These are phyloP conservation scores for Chlorella sp. DNA, from an alignment of 139 green algal genomes.

Conservation along the genomic window DNA sequence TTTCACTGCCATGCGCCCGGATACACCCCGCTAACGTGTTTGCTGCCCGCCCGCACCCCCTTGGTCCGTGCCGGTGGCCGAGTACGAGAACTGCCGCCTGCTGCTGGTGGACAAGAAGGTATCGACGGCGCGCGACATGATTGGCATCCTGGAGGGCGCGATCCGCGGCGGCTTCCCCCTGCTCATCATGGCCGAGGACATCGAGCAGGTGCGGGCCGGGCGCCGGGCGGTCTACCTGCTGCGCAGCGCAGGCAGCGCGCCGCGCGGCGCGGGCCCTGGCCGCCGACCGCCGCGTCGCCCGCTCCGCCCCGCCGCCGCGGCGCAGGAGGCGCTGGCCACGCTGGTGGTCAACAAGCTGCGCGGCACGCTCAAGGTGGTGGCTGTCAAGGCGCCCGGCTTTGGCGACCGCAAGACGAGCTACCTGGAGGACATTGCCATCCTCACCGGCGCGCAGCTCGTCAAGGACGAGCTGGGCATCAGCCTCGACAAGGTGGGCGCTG, in stretches of 20 bases:
- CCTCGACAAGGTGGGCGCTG: constrained; percentile 97
- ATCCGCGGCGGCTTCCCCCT: constrained; percentile 94
- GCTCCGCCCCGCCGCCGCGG: too few relatives aligned
- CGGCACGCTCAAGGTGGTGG: constrained; percentile 90
- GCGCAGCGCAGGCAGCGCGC: too few relatives aligned
- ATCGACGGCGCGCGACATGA: constrained; percentile 93
- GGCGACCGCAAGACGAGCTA: constrained; percentile 98
- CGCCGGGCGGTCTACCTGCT: too few relatives aligned
- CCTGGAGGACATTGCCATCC: constrained; percentile 99
- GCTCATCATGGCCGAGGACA: constrained; percentile 99
- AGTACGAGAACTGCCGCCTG: constrained; percentile 89
- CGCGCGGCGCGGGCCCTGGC: too few relatives aligned
- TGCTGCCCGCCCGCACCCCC: too few relatives aligned
- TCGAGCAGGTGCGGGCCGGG: constrained; percentile 69
- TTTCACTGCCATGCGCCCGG: too few relatives aligned
- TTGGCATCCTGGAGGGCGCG: constrained; percentile 90
- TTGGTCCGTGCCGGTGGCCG: constrained; percentile 43
- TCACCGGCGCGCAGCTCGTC: constrained; percentile 92
- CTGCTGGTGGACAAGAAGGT: constrained; percentile 99
- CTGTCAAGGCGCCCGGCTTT: constrained; percentile 98
- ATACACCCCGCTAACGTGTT: too few relatives aligned
- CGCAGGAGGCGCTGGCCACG: constrained; percentile 97
- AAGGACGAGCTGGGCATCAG: constrained; percentile 97
- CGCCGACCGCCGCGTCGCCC: too few relatives aligned
- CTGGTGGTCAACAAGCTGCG: constrained; percentile 99